These are phyloP conservation scores for Castanopsis chinensis DNA, from an alignment of 306 rosid genomes.

Conservation along the genomic window DNA sequence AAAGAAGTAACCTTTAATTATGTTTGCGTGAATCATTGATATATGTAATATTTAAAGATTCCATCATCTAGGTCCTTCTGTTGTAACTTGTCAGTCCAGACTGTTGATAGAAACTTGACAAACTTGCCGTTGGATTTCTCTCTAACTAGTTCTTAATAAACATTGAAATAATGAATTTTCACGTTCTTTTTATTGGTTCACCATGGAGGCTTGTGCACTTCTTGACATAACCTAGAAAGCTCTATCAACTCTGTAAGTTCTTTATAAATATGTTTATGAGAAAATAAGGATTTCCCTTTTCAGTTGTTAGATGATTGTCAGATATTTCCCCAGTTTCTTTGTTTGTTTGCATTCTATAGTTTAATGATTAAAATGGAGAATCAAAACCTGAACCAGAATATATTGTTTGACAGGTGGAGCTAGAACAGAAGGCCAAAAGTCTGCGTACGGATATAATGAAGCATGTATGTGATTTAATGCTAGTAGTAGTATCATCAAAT, in stretches of 20 bases:
- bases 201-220: neutral
- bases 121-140: neutral
- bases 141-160: neutral
- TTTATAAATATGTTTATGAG: too few species aligned
- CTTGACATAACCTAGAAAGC: neutral
- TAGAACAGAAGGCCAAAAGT: slow-evolving; percentile 57
- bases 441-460: slow-evolving; percentile 62
- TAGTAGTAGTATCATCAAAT: neutral
- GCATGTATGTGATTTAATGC: slow-evolving; percentile 45
- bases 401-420: slow-evolving; percentile 48
- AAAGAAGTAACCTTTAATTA: neutral
- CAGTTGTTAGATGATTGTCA: neutral
- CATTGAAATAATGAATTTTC: neutral
- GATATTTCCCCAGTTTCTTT: neutral
- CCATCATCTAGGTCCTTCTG: neutral
- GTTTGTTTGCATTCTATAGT: neutral
- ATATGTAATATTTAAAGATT: neutral
- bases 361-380: neutral
- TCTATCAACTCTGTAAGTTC: too few species aligned
- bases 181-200: slow-evolving; percentile 6
- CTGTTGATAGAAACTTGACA: neutral
- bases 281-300: neutral
- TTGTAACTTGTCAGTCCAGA: neutral
- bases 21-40: neutral
- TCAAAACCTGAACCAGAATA: neutral